These are phyloP conservation scores for Moniliophthora roreri DNA, from an alignment of 1,284 basidiomycete species.

Conservation along the genomic window DNA sequence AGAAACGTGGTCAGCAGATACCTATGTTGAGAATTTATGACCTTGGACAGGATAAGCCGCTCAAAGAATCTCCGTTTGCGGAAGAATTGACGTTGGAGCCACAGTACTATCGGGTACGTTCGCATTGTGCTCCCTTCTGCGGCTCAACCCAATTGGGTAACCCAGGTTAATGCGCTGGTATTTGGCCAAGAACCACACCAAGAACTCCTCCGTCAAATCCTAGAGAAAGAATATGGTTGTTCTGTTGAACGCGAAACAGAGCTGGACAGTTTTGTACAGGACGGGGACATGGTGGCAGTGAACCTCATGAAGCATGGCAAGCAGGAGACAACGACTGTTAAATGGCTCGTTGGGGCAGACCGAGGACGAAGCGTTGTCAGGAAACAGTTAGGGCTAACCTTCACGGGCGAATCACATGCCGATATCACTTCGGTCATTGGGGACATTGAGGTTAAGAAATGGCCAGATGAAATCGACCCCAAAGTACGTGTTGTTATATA, in stretches of 20 bases:
- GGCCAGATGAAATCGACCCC: background rate
- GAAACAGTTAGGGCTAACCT: conserved; percentile 11
- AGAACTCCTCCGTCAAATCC: conserved; percentile 30
- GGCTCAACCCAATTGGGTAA: conserved; percentile 25
- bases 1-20: background rate
- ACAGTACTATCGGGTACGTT: too few relatives aligned
- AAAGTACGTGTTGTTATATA: background rate
- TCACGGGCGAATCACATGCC: background rate
- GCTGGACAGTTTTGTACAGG: conserved; percentile 35
- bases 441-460: background rate
- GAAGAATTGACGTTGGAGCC: background rate
- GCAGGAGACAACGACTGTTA: conserved; percentile 3
- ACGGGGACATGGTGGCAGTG: conserved; percentile 29
- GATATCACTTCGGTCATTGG: background rate
- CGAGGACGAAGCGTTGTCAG: conserved; percentile 14
- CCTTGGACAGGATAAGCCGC: background rate
- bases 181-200: conserved; percentile 41
- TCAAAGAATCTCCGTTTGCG: background rate
- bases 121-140: background rate
- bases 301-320: conserved; percentile 26
- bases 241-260: conserved; percentile 38
- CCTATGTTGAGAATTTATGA: background rate
- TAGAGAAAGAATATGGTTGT: conserved; percentile 28
- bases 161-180: conserved; percentile 16
- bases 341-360: conserved; percentile 15